Base-by-base conservation (phyloP, 352 stramenopile genomes). In the Globisporangium uncinulatum region DNA sequence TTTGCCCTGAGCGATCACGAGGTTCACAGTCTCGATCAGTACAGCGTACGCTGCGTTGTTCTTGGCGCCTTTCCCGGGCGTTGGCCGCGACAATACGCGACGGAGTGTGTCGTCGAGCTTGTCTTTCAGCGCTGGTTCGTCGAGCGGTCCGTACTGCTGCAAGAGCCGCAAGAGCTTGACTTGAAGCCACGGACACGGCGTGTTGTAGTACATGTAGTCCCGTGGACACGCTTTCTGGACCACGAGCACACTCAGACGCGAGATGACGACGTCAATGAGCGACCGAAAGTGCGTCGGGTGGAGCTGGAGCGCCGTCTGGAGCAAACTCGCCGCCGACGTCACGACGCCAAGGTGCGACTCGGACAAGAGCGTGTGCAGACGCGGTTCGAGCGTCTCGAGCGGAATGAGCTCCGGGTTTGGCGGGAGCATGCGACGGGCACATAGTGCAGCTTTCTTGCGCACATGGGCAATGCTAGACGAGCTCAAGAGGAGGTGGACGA, bases 141-240 rank as follows among this genome's bases (percentile, higher is more conserved):
- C 72, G 5, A 89, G 71, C 2, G 81, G 67, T 0, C 89, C 89
- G 68, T 97, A 98, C 29, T 97, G 79, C 70, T 98, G 93, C 55
- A 99, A 65, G 52, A 98, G 89, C 51, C 95, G 94, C 15, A 99
- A 73, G 51, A 93, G 34, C 48, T 89, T 92, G 37, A 96, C 97
- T 73, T 98, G 95, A 39, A 99, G 76, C 95, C 96, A 99, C 24
- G 96, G 97, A 67, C 80, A 97, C 24, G 96, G 89, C 41, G 94
- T 98, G 42, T 94, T 86, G 82, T 99, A 99, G 73, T 99, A 99
- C 59, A 99, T 85, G 76, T 99, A 99, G 65, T 98, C 94, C 0
- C 86, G 65, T 19, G 89, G 89, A 63, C 92, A 98, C 29, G 79
- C 79, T 69, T 96, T 97, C 69, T 98, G 94, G 63, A 98, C 77